Evolutionary conservation across 2,329 filamentous ascomycete genomes (phyloP).

Genomic region (Scedosporium minutisporum): DNA sequence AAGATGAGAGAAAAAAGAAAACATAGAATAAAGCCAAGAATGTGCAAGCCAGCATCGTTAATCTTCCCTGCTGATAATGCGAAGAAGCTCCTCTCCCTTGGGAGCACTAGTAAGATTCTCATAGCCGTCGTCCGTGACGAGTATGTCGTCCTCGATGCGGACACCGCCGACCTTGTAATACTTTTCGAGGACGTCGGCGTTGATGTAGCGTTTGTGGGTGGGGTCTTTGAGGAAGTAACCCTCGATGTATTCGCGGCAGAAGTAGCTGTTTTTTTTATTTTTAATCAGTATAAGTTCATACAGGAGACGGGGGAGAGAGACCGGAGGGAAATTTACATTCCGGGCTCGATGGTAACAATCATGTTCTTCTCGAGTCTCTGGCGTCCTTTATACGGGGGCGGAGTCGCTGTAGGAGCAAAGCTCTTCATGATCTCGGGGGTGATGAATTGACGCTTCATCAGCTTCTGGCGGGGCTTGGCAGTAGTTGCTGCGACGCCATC

Average conservation of each 20-base stretch:
- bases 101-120: conserved; percentile 78
- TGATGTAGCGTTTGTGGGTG: conserved; percentile 53
- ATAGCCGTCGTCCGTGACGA: conserved; percentile 66
- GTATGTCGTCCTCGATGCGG: conserved; percentile 82
- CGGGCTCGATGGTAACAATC: conserved; percentile 72
- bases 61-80: conserved; percentile 39
- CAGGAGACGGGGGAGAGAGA: neutral
- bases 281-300: neutral
- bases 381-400: conserved; percentile 20
- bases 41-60: neutral
- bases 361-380: conserved; percentile 48
- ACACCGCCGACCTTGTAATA: conserved; percentile 81
- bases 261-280: conserved; percentile 46
- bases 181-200: conserved; percentile 51
- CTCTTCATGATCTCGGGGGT: conserved; percentile 23
- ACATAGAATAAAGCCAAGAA: neutral
- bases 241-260: conserved; percentile 64
- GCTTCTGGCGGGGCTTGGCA: neutral
- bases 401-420: conserved; percentile 11
- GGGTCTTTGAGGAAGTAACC: conserved; percentile 53
- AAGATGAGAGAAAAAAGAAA: neutral
- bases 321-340: conserved; percentile 40
- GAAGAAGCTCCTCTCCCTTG: conserved; percentile 63
- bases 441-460: conserved; percentile 30
- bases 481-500: neutral